Conservation (phyloP, 495 filamentous ascomycete genomes). For the Pseudotulostoma volvatum region DNA sequence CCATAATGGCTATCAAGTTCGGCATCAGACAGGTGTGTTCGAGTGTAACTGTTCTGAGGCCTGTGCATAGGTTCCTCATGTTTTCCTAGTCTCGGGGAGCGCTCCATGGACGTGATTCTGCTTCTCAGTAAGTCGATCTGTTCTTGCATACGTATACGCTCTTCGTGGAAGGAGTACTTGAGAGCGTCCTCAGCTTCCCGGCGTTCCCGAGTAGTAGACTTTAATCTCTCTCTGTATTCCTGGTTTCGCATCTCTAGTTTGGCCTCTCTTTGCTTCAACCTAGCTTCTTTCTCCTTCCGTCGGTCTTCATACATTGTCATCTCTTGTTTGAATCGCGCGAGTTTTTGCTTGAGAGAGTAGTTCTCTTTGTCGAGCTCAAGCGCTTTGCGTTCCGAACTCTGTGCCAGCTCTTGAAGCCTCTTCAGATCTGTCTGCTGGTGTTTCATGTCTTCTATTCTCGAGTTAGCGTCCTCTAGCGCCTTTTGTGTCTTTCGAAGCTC, state of each 20-base stretch:
- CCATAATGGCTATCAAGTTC: neutral
- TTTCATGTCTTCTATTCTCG: conserved; percentile 46
- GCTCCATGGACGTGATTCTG: conserved; percentile 15
- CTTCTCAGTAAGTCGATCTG: conserved; percentile 20
- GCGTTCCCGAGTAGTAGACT: conserved; percentile 19
- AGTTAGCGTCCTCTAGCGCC: conserved; percentile 39
- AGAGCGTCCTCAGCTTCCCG: conserved; percentile 24
- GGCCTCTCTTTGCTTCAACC: conserved; percentile 30
- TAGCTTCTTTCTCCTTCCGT: conserved; percentile 35
- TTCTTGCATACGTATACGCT: conserved; percentile 20
- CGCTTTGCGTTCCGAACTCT: conserved; percentile 51
- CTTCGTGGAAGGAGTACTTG: conserved; percentile 17
- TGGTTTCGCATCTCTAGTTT: conserved; percentile 32
- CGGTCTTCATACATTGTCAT: conserved; percentile 35
- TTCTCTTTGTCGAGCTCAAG: conserved; percentile 43
- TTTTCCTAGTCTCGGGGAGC: conserved; percentile 11
- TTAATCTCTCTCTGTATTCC: conserved; percentile 28
- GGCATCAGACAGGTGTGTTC: conserved; percentile 19
- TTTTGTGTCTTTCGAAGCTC: conserved; percentile 26
- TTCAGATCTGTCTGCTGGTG: conserved; percentile 32
- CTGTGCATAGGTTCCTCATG: conserved; percentile 16
- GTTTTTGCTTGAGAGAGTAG: conserved; percentile 30
- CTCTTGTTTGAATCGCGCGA: conserved; percentile 37
- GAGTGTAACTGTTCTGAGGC: conserved; percentile 19
- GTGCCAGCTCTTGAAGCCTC: conserved; percentile 35